Evolutionary conservation across 345 rosid species (phyloP).

Genomic region (Garcia nutans): DNA sequence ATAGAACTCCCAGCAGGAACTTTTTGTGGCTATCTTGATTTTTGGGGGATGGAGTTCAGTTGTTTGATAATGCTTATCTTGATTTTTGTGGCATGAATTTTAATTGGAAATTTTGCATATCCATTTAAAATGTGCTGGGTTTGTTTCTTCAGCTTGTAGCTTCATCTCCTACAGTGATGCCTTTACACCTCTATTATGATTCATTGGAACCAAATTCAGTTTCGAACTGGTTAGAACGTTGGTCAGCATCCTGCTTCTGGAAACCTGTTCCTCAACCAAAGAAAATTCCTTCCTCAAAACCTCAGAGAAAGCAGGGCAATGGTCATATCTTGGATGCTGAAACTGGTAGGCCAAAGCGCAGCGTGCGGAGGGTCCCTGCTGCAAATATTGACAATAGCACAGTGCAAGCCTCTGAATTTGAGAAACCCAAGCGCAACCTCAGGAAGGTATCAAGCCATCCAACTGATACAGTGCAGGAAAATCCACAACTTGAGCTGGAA

Average conservation of each 20-base stretch:
- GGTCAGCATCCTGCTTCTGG: constrained; percentile 82
- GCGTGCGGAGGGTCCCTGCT: constrained; percentile 59
- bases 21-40: background rate
- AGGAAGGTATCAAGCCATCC: constrained; percentile 59
- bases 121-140: constrained; percentile 14
- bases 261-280: constrained; percentile 65
- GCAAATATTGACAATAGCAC: constrained; percentile 43
- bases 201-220: constrained; percentile 58
- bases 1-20: background rate
- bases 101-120: background rate
- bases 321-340: constrained; percentile 55
- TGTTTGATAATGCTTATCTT: background rate
- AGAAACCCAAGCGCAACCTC: constrained; percentile 64
- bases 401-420: constrained; percentile 53
- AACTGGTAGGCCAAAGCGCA: constrained; percentile 57
- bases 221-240: constrained; percentile 71
- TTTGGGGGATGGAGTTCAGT: constrained; percentile 6
- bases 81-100: constrained; percentile 4
- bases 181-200: constrained; percentile 55
- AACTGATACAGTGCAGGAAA: constrained; percentile 56
- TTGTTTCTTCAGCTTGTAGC: constrained; percentile 64
- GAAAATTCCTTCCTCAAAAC: constrained; percentile 40
- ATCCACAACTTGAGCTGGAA: constrained; percentile 82
- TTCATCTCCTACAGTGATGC: constrained; percentile 63
- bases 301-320: constrained; percentile 47